Evolutionary conservation across 202 grass and related monocot genomes (phyloP).

Genomic region (Saccharum hybrid): DNA sequence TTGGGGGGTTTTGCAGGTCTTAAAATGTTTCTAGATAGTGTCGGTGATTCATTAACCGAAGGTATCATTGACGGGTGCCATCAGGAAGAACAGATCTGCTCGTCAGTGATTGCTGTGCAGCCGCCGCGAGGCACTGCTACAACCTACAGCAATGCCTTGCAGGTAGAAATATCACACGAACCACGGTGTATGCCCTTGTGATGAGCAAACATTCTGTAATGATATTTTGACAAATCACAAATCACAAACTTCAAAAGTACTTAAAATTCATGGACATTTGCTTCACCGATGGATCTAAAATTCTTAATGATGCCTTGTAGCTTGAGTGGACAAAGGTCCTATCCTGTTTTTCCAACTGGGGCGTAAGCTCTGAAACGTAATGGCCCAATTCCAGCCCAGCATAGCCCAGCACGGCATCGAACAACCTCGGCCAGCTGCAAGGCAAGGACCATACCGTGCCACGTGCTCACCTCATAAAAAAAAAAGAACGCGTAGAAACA

Average conservation of each 20-base stretch:
- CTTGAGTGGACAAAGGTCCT: too few relatives aligned
- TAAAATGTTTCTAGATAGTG: too few relatives aligned
- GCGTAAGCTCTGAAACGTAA: neutral
- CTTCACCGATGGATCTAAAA: too few relatives aligned
- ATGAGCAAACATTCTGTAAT: neutral
- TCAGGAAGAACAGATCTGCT: too few relatives aligned
- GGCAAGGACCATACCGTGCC: neutral
- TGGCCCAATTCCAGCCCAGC: neutral
- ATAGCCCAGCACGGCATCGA: neutral
- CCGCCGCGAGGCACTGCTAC: too few relatives aligned
- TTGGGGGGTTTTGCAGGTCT: neutral
- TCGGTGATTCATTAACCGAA: too few relatives aligned
- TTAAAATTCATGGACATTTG: neutral
- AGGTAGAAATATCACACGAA: neutral
- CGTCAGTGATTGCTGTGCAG: too few relatives aligned
- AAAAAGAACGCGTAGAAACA: conserved; percentile 12
- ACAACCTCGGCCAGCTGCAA: neutral
- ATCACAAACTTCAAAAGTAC: neutral
- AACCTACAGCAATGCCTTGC: neutral
- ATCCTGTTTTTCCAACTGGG: too few relatives aligned
- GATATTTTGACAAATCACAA: neutral
- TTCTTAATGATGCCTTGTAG: too few relatives aligned
- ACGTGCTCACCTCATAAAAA: too few relatives aligned
- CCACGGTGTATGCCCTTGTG: neutral
- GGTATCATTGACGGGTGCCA: too few relatives aligned